A percentile compares a stretch with the other conserved stretches of the same genome.
Evolutionary conservation across 495 filamentous ascomycete genomes (phyloP).

Genomic region (Penicillium maclennaniae): DNA sequence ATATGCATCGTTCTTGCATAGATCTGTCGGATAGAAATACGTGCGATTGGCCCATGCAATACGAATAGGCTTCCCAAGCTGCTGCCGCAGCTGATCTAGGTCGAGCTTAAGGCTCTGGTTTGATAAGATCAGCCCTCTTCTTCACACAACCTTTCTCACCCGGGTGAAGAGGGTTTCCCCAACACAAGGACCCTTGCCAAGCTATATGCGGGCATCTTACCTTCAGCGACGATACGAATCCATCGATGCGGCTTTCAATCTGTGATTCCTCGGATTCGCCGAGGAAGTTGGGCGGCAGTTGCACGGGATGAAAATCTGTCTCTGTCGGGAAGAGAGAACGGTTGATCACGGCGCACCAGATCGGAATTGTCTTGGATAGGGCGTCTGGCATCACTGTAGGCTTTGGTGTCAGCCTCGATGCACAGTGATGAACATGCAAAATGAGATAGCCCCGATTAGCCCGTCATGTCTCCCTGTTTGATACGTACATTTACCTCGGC

Average conservation of each 20-base stretch:
- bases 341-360: slow-evolving; percentile 88
- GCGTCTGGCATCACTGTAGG: slow-evolving; percentile 80
- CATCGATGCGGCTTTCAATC: slow-evolving; percentile 63
- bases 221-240: slow-evolving; percentile 61
- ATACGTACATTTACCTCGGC: slow-evolving; percentile 74
- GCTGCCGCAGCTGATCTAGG: slow-evolving; percentile 32
- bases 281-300: slow-evolving; percentile 63
- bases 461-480: not conserved
- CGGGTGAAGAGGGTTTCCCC: slow-evolving; percentile 4
- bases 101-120: slow-evolving; percentile 48
- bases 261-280: slow-evolving; percentile 73
- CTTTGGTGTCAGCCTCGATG: slow-evolving; percentile 13
- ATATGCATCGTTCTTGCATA: slow-evolving; percentile 37
- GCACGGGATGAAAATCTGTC: slow-evolving; percentile 47
- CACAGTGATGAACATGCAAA: slow-evolving; percentile 4
- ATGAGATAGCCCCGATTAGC: slow-evolving; percentile 6
- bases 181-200: not conserved
- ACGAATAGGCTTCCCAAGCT: slow-evolving; percentile 38
- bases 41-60: slow-evolving; percentile 43
- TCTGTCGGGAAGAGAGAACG: slow-evolving; percentile 65
- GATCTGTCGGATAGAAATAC: slow-evolving; percentile 38
- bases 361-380: slow-evolving; percentile 86
- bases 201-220: slow-evolving; percentile 25
- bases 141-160: slow-evolving; percentile 1
- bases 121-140: slow-evolving; percentile 12